phyloP scores from a whole-genome alignment of 2,329 filamentous ascomycete species.

The Colletotrichum sp. region DNA sequence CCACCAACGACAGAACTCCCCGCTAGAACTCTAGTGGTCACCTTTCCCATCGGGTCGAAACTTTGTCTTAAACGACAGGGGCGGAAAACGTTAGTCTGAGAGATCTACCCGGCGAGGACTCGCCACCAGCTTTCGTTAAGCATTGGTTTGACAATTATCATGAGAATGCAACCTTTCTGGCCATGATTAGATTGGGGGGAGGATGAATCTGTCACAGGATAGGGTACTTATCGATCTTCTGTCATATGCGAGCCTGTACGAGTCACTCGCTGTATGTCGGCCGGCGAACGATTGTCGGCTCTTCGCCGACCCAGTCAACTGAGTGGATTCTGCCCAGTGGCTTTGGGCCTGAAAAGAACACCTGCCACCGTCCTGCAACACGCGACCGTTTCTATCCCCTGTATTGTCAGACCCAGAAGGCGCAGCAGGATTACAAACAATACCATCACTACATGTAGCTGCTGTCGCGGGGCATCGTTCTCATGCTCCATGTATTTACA shows the following conservation, averaged over 20 bases:
- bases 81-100: not conserved
- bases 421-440: not conserved
- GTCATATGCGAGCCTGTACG: not conserved
- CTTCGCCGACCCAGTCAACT: not conserved
- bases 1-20: not conserved
- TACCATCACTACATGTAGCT: not conserved
- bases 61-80: not conserved
- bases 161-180: not conserved
- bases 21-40: not conserved
- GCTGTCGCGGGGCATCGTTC: not conserved
- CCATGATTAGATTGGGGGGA: accelerated
- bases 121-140: not conserved
- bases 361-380: not conserved
- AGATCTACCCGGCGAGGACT: not conserved
- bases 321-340: not conserved
- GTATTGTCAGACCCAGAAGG: not conserved
- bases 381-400: not conserved
- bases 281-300: not conserved
- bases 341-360: not conserved
- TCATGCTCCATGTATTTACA: not conserved
- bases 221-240: not conserved
- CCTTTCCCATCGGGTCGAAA: not conserved
- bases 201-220: not conserved
- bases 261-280: not conserved
- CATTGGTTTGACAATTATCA: not conserved